Base-by-base conservation (phyloP, 139 green algal genomes). In the Marvania coccoides region DNA sequence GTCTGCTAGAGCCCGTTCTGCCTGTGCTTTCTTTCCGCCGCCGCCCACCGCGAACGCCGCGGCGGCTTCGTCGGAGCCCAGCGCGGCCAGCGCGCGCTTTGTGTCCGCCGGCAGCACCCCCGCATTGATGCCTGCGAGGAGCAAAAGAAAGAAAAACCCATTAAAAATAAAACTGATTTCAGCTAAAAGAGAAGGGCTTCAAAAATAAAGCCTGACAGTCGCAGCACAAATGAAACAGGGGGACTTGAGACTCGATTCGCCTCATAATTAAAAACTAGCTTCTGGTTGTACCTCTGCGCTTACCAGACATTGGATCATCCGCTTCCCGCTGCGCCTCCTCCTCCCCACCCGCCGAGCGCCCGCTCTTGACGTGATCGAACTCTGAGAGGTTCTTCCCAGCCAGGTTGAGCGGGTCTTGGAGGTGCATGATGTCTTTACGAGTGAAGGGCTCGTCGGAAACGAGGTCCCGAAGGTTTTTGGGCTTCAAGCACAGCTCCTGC, bases 401-500 rank as follows among this genome's bases (percentile, higher is more conserved):
- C 28, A 93, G 70, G 45, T 92, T 89, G 31, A 91, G 70, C 2
- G 89, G 89, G 63, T 94, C 87, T 65, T 95, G 90, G 71, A 97
- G 71, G 47, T 91, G 83, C 42, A 98, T 94, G 65, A 98, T 88
- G 72, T 98, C 92, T 64, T 88, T 87, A 33, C 87, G 82, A 0
- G 66, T 90, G 76, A 97, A 97, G 40, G 84, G 75, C 58, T 46
- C 36, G 35, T 64, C 70, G 3, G 71, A 72, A 19, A 79, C 23
- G 26, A 79, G 51, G 64, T 79, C 72, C 6, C 65, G 47, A 83
- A 88, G 91, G 81, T 89, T 95, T 66, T 92, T 95, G 24, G 92
- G 63, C 83, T 97, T 97, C 29, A 97, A 73, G 77, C 86, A 91
- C 33, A 98, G 85, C 86, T 99, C 84, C 54, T 96, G 74, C 45